Conservation (phyloP, 352 stramenopile species). For the Globisporangium sylvaticum region DNA sequence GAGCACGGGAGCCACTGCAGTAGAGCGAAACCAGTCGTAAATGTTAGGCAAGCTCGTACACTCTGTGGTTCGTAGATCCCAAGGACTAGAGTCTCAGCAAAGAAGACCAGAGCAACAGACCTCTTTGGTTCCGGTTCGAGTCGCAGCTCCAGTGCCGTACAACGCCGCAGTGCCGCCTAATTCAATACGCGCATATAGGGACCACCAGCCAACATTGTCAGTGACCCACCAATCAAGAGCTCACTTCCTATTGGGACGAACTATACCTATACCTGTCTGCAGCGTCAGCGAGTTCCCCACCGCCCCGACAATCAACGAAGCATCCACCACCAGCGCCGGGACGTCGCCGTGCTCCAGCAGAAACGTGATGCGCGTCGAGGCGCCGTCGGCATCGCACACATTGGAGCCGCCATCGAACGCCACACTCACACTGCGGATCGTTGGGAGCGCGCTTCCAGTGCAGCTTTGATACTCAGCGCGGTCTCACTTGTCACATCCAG, state of each 20-base stretch:
- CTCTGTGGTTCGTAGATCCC: neutral
- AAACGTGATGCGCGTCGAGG: slow-evolving; percentile 65
- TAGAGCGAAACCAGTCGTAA: neutral
- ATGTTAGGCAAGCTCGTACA: neutral
- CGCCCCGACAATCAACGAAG: slow-evolving; percentile 25
- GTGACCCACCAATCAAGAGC: neutral
- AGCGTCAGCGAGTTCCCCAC: slow-evolving; percentile 31
- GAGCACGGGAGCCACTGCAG: slow-evolving; percentile 63
- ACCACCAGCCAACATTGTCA: neutral
- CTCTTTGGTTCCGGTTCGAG: slow-evolving; percentile 58
- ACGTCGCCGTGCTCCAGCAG: slow-evolving; percentile 64
- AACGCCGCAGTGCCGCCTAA: slow-evolving; percentile 28
- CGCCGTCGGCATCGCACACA: slow-evolving; percentile 48
- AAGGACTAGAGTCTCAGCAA: neutral
- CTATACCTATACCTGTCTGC: slow-evolving; percentile 31
- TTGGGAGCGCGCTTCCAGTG: slow-evolving; percentile 42
- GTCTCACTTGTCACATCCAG: slow-evolving; percentile 42
- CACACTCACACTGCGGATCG: slow-evolving; percentile 48
- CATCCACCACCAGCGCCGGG: slow-evolving; percentile 34
- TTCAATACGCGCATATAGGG: neutral
- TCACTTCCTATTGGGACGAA: neutral
- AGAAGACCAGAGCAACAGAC: slow-evolving; percentile 12
- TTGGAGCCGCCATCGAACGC: slow-evolving; percentile 36
- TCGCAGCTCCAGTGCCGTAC: slow-evolving; percentile 32
- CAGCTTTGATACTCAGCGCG: slow-evolving; percentile 34